These are phyloP conservation scores for Cucurbitaria berberidis DNA, from an alignment of 2,329 filamentous ascomycete species.

Conservation along the genomic window DNA sequence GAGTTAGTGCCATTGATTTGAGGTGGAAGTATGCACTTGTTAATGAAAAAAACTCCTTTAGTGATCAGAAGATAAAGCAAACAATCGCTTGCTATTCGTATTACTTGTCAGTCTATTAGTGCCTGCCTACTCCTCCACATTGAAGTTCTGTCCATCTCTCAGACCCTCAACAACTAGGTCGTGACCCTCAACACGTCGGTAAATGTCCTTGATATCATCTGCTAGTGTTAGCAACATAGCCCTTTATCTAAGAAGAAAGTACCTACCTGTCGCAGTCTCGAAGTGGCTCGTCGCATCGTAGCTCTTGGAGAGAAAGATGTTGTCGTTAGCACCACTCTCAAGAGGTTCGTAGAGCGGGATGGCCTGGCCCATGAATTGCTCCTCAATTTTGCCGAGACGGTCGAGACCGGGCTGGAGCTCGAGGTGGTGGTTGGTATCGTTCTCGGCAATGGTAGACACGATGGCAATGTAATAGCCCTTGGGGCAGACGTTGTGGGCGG, in stretches of 20 bases:
- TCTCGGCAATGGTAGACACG: constrained; percentile 95
- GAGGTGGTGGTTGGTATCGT: constrained; percentile 88
- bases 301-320: constrained; percentile 97
- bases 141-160: constrained; percentile 75
- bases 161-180: constrained; percentile 88
- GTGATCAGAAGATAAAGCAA: constrained; percentile 11
- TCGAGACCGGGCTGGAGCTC: constrained; percentile 93
- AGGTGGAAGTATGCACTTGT: constrained; percentile 13
- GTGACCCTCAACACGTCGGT: constrained; percentile 79
- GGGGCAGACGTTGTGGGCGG: constrained; percentile 96
- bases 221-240: constrained; percentile 42
- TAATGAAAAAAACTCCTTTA: constrained; percentile 6
- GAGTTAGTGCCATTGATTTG: not conserved
- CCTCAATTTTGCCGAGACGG: constrained; percentile 89
- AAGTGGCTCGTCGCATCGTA: constrained; percentile 99
- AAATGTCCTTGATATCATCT: constrained; percentile 96
- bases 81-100: constrained; percentile 17
- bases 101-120: not conserved
- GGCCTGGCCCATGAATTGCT: constrained; percentile 93
- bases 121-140: constrained; percentile 60
- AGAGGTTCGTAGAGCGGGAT: constrained; percentile 94
- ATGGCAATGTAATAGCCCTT: constrained; percentile 99
- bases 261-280: constrained; percentile 76
- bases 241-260: not conserved
- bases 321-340: constrained; percentile 81